Conservation (phyloP, 2,329 filamentous ascomycete species). For the Fusarium guadeloupense region DNA sequence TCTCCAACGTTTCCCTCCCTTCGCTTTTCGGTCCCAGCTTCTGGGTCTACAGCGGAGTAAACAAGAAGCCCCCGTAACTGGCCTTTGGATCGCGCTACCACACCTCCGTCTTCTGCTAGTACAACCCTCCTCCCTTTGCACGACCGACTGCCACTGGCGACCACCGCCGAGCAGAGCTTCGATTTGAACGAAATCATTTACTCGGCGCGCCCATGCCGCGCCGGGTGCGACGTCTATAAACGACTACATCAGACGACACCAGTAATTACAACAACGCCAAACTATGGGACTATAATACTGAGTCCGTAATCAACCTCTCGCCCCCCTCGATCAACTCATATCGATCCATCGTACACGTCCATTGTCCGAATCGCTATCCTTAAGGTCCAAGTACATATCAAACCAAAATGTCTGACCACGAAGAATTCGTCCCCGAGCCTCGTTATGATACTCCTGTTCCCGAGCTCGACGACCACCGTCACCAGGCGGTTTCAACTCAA, state of each 20-base stretch:
- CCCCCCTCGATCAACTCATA: slow-evolving; percentile 24
- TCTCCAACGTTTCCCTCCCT: slow-evolving; percentile 74
- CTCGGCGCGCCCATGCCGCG: slow-evolving; percentile 52
- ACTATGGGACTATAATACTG: slow-evolving; percentile 44
- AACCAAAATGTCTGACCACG: slow-evolving; percentile 71
- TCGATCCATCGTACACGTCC: slow-evolving; percentile 12
- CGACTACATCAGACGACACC: slow-evolving; percentile 26
- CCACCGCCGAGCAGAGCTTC: slow-evolving; percentile 34
- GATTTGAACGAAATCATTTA: slow-evolving; percentile 45
- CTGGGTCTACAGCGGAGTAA: slow-evolving; percentile 96
- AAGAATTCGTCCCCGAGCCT: slow-evolving; percentile 66
- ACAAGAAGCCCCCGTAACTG: slow-evolving; percentile 98
- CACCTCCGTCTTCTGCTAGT: slow-evolving; percentile 6
- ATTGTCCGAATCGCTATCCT: slow-evolving; percentile 5
- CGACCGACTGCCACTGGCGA: slow-evolving; percentile 32
- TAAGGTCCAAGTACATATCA: slow-evolving; percentile 1
- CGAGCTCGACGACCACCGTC: slow-evolving; percentile 88
- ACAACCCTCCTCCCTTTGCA: slow-evolving; percentile 13
- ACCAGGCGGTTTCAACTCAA: slow-evolving; percentile 69
- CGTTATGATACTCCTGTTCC: slow-evolving; percentile 79
- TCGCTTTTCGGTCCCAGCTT: slow-evolving; percentile 91
- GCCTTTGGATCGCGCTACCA: slow-evolving; percentile 21
- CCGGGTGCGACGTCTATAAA: slow-evolving; percentile 46
- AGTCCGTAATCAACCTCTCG: slow-evolving; percentile 41
- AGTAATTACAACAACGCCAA: slow-evolving; percentile 30